Base-by-base conservation (phyloP, 2,329 filamentous ascomycete species). In the Elsinoe necatrix region DNA sequence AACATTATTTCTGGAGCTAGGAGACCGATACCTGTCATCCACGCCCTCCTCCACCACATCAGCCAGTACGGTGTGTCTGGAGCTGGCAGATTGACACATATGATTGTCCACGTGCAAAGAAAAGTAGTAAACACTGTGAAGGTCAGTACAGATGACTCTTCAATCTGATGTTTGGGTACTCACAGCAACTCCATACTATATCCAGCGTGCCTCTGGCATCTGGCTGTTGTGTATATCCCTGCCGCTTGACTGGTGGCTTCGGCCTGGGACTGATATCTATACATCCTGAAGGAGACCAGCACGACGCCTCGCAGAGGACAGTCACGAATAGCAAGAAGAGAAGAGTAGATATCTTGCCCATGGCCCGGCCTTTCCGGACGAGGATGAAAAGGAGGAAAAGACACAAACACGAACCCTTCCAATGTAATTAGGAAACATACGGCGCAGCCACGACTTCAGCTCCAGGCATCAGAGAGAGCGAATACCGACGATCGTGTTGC, bases 1-100 rank as follows among this genome's bases (percentile, higher is more conserved):
- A 59, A 45, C 12, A 59, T 21, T 12, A 59, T 21, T 29, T 59
- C 54, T 37, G 57, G 57, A 5, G 54, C 57, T 4, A 57, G 29
- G 1, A 59, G n/a, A 39, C 27, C 50, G 12, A 54, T 16, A 5
- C 2, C 50, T 14, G 41, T 21, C 16, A 43, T 21, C 41, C 16
- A 21, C 1, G 21, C 18, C 11, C 41, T 43, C 9, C 41, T 43
- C 16, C 16, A 43, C 20, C 16, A 23, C 16, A 43, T 43, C 41
- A 21, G 14, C 18, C 8, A 21, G 16, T 43, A 23, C 7, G 16
- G 16, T 3, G 16, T 23, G 11, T 23, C 18, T 2, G 41, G 41
- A 23, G 9, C 16, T 1, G 41, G 41, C 16, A 43, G 8, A 3
- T 43, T 21, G 16, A 43, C 16, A 16, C 41, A 43, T 6, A 43